phyloP scores from a whole-genome alignment of 73 alveolate genomes.

The Uronychia setigera region DNA sequence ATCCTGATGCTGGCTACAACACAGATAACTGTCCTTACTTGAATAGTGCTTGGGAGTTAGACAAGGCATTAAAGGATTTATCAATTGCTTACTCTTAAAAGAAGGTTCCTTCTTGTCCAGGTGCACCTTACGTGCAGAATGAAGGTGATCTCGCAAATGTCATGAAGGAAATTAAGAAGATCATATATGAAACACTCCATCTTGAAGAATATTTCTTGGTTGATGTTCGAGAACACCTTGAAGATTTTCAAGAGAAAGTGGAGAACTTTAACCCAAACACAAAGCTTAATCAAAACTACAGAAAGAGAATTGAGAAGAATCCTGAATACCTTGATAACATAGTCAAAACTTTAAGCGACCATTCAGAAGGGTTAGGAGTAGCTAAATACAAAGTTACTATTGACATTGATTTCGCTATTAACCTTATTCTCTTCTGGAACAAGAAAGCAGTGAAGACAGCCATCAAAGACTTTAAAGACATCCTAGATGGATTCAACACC shows the following conservation, averaged over 20 bases:
- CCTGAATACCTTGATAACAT: background rate
- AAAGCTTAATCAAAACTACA: background rate
- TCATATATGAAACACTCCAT: constrained; percentile 43
- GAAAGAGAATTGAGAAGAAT: background rate
- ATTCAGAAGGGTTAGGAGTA: constrained; percentile 46
- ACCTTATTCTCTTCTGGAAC: constrained; percentile 44
- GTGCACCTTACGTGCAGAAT: constrained; percentile 77
- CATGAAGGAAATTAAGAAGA: constrained; percentile 61
- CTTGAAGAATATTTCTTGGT: constrained; percentile 58
- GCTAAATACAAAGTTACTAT: constrained; percentile 71
- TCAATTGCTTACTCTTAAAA: constrained; percentile 79
- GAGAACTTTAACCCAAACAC: background rate
- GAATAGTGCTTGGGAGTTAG: constrained; percentile 88
- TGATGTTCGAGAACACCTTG: constrained; percentile 13
- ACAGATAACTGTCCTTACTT: constrained; percentile 87
- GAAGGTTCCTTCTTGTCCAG: constrained; percentile 58
- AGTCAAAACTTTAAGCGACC: background rate
- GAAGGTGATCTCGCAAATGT: constrained; percentile 82
- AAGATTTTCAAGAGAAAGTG: background rate
- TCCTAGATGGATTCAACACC: background rate
- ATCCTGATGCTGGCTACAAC: constrained; percentile 92
- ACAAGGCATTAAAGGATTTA: constrained; percentile 76
- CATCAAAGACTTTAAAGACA: background rate
- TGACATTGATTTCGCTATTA: constrained; percentile 64
- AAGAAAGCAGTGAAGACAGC: background rate